Conservation (phyloP, 306 rosid genomes). For the Cicer arietinum region DNA sequence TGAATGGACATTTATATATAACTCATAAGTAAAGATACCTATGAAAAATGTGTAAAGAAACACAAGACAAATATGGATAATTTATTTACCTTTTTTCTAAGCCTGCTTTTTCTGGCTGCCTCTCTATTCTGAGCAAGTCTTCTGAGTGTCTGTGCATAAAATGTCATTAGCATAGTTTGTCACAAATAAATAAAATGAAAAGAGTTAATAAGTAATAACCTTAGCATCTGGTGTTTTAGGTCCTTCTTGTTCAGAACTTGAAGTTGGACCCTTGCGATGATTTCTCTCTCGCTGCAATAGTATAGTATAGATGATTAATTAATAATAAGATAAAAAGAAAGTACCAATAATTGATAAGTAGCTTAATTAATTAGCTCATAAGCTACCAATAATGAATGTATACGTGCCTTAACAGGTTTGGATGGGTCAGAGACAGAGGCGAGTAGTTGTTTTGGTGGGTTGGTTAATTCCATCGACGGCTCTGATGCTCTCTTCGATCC, state of each 20-base stretch:
- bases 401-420: slow-evolving; percentile 62
- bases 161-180: background rate
- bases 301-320: slow-evolving; percentile 32
- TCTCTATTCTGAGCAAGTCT: slow-evolving; percentile 99
- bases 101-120: slow-evolving; percentile 99
- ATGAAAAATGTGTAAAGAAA: slow-evolving; percentile 42
- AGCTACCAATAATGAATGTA: slow-evolving; percentile 33
- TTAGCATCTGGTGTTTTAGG: slow-evolving; percentile 97
- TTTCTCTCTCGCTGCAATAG: slow-evolving; percentile 65
- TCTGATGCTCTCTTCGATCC: slow-evolving; percentile 72
- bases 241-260: slow-evolving; percentile 93
- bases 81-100: slow-evolving; percentile 78
- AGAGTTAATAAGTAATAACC: slow-evolving; percentile 45
- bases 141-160: slow-evolving; percentile 71
- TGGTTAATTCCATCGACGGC: slow-evolving; percentile 76
- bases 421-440: slow-evolving; percentile 58
- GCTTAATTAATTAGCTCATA: slow-evolving; percentile 14
- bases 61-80: slow-evolving; percentile 12
- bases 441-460: slow-evolving; percentile 52
- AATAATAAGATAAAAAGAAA: background rate
- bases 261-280: slow-evolving; percentile 82
- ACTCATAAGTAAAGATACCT: background rate
- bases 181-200: background rate
- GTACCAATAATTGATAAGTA: background rate
- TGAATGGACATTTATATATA: background rate